phyloP scores from a whole-genome alignment of 129 eudicot species.

The Silybum marianum region DNA sequence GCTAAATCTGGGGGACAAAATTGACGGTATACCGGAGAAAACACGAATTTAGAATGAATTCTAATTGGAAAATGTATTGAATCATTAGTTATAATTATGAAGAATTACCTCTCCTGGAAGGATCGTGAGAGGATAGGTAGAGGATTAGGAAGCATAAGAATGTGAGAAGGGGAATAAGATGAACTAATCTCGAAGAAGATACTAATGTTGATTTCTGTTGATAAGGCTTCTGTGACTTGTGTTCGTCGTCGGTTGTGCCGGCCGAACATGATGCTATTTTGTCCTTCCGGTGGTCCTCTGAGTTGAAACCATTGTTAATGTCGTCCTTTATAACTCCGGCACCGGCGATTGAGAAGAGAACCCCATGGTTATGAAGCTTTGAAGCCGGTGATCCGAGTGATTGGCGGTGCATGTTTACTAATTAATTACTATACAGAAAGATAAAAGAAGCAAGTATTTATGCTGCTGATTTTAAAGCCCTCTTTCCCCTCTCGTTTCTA shows the following conservation, averaged over 20 bases:
- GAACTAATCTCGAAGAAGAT: slow-evolving; percentile 33
- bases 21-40: neutral
- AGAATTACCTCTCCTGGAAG: slow-evolving; percentile 36
- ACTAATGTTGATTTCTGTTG: slow-evolving; percentile 2
- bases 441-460: neutral
- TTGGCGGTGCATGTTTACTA: slow-evolving; percentile 45
- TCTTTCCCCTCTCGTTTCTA: slow-evolving; percentile 2
- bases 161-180: slow-evolving; percentile 42
- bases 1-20: slow-evolving; percentile 40
- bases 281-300: slow-evolving; percentile 25
- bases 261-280: slow-evolving; percentile 24
- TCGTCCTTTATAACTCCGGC: slow-evolving; percentile 28
- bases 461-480: slow-evolving; percentile 10
- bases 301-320: slow-evolving; percentile 7
- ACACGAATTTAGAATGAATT: neutral
- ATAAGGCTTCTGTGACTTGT: slow-evolving; percentile 32
- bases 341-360: slow-evolving; percentile 28
- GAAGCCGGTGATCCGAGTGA: slow-evolving; percentile 48
- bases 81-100: neutral
- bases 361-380: slow-evolving; percentile 28
- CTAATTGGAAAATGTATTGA: neutral
- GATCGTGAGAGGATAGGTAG: slow-evolving; percentile 43
- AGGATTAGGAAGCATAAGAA: slow-evolving; percentile 42
- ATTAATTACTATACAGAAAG: neutral
- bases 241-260: slow-evolving; percentile 22